A percentile compares a stretch with the other conserved stretches of the same genome.
Evolutionary conservation across 176 grass and related monocot species (phyloP).

Genomic region (Otatea glauca): DNA sequence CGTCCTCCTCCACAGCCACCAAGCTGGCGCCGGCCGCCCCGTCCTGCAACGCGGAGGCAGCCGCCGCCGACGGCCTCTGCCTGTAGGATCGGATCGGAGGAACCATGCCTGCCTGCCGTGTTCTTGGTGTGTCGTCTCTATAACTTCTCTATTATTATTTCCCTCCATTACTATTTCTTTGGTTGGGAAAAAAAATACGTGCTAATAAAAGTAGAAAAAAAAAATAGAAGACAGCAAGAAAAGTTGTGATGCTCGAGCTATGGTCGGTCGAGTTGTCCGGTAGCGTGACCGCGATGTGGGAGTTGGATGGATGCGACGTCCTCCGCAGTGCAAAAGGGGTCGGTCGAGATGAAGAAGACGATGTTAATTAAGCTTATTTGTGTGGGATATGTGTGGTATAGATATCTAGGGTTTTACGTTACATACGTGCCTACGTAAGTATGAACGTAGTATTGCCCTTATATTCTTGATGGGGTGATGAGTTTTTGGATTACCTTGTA

Average conservation of each 20-base stretch:
- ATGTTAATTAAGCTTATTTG: conserved; percentile 37
- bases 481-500: conserved; percentile 66
- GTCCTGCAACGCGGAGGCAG: conserved; percentile 52
- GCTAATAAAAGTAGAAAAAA: conserved; percentile 36
- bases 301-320: conserved; percentile 36
- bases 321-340: conserved; percentile 27
- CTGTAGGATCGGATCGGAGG: conserved; percentile 33
- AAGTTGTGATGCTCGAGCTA: conserved; percentile 57
- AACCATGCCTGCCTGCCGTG: neutral
- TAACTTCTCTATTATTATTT: conserved; percentile 13
- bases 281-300: conserved; percentile 53
- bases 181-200: conserved; percentile 34
- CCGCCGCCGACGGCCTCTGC: conserved; percentile 36
- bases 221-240: conserved; percentile 16
- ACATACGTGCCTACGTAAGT: conserved; percentile 19
- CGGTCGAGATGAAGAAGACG: conserved; percentile 37
- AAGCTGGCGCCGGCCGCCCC: conserved; percentile 2
- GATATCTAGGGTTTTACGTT: conserved; percentile 55
- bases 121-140: neutral
- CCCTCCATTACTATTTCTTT: conserved; percentile 59
- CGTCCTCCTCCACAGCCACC: neutral
- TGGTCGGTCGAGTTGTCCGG: conserved; percentile 61
- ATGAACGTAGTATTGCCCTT: conserved; percentile 18
- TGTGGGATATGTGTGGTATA: conserved; percentile 22
- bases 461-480: conserved; percentile 57